Evolutionary conservation across 768 basidiomycete genomes (phyloP).

Genomic region (Leccinum ochraceum): DNA sequence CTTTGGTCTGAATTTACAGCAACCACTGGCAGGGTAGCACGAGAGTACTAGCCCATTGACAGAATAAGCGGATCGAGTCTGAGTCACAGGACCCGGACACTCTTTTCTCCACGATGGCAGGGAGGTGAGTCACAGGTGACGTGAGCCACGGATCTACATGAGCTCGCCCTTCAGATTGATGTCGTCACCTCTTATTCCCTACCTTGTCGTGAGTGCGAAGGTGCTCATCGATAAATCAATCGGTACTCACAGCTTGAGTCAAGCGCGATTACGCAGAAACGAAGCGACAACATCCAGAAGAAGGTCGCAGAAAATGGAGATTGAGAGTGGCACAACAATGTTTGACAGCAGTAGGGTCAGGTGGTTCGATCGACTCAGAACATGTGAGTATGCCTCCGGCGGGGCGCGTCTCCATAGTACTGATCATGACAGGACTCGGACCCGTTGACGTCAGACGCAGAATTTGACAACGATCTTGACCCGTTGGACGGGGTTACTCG

Average conservation of each 20-base stretch:
- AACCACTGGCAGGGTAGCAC: no score
- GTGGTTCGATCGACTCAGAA: slow-evolving; percentile 2
- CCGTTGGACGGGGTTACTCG: slow-evolving; percentile 49
- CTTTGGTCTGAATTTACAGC: no score
- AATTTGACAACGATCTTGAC: slow-evolving; percentile 47
- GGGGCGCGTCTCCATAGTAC: neutral
- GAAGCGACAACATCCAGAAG: slow-evolving; percentile 47
- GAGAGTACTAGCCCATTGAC: neutral
- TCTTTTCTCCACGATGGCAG: neutral
- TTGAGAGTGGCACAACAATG: slow-evolving; percentile 52
- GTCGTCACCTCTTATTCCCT: slow-evolving; percentile 22
- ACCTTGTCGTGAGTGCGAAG: slow-evolving; percentile 21
- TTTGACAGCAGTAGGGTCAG: slow-evolving; percentile 39
- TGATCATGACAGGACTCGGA: slow-evolving; percentile 18
- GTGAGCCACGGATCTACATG: neutral
- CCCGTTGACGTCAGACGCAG: slow-evolving; percentile 18
- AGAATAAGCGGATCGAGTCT: neutral
- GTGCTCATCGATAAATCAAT: neutral
- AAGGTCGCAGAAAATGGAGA: slow-evolving; percentile 59
- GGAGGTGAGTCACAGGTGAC: neutral
- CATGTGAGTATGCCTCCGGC: slow-evolving; percentile 5
- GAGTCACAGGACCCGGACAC: neutral
- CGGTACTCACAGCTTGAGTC: slow-evolving; percentile 10
- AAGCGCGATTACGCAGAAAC: slow-evolving; percentile 47
- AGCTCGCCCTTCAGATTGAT: slow-evolving; percentile 8